phyloP scores from a whole-genome alignment of 2,329 filamentous ascomycete genomes.

The Xylariaceae sp. region DNA sequence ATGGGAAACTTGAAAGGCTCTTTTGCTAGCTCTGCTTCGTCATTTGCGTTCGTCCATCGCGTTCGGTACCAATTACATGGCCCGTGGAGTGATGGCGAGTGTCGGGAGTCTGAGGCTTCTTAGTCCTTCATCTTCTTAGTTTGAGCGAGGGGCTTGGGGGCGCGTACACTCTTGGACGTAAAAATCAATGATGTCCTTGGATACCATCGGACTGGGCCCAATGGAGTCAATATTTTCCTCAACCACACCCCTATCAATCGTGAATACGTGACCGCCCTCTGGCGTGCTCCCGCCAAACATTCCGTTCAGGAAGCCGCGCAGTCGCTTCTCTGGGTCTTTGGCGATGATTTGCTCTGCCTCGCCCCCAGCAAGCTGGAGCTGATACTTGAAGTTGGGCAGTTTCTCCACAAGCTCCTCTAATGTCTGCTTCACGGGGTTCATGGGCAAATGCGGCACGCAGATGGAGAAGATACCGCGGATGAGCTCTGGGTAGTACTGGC shows the following conservation, averaged over 20 bases:
- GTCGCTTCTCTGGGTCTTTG: slow-evolving; percentile 44
- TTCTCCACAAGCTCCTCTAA: slow-evolving; percentile 56
- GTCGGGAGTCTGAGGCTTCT: slow-evolving; percentile 37
- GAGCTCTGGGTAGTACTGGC: slow-evolving; percentile 68
- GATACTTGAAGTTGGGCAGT: slow-evolving; percentile 74
- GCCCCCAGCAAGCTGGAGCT: slow-evolving; percentile 71
- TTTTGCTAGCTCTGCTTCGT: slow-evolving; percentile 63
- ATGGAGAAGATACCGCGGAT: slow-evolving; percentile 73
- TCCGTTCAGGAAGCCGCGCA: slow-evolving; percentile 66
- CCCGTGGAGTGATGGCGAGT: slow-evolving; percentile 62
- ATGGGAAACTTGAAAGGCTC: slow-evolving; percentile 56
- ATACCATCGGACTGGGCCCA: slow-evolving; percentile 55
- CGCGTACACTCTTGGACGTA: slow-evolving; percentile 64
- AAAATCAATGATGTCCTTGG: slow-evolving; percentile 67
- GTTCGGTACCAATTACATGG: slow-evolving; percentile 88
- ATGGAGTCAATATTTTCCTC: slow-evolving; percentile 60
- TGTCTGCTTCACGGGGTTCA: slow-evolving; percentile 48
- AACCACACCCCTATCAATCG: slow-evolving; percentile 56
- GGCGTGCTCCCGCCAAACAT: slow-evolving; percentile 65
- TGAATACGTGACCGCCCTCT: slow-evolving; percentile 55
- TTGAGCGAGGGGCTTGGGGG: too few species aligned
- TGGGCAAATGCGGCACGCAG: slow-evolving; percentile 70
- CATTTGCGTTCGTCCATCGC: slow-evolving; percentile 66
- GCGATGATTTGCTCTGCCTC: slow-evolving; percentile 60
- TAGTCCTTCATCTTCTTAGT: too few species aligned